phyloP scores from a whole-genome alignment of 345 rosid species.

The Brassica carinata region DNA sequence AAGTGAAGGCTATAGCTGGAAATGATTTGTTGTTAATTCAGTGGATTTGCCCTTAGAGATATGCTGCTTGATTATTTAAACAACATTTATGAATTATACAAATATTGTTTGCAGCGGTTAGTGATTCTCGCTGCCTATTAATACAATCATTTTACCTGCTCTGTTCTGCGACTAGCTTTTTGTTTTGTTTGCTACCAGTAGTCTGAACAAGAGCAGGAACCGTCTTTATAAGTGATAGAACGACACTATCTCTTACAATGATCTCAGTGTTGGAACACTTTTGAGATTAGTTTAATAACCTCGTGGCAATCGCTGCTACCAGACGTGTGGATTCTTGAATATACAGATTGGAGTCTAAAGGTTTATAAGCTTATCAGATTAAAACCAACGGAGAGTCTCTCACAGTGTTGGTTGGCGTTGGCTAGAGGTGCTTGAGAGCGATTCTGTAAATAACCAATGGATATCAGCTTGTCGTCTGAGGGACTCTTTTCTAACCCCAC shows the following conservation, averaged over 20 bases:
- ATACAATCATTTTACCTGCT: neutral
- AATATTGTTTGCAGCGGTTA: slow-evolving; percentile 22
- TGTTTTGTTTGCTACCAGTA: slow-evolving; percentile 53
- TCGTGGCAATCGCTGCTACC: slow-evolving; percentile 65
- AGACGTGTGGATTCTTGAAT: slow-evolving; percentile 78
- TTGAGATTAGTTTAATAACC: slow-evolving; percentile 69
- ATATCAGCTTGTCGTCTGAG: slow-evolving; percentile 49
- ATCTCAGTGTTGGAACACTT: slow-evolving; percentile 61
- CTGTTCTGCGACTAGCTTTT: neutral
- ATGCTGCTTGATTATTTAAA: slow-evolving; percentile 18
- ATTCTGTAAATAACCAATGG: slow-evolving; percentile 55
- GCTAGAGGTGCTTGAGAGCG: slow-evolving; percentile 59
- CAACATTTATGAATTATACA: slow-evolving; percentile 23
- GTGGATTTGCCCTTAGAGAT: slow-evolving; percentile 7
- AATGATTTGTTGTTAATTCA: slow-evolving; percentile 28
- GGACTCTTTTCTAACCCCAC: slow-evolving; percentile 60
- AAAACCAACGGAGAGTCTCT: slow-evolving; percentile 74
- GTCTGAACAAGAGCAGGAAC: slow-evolving; percentile 74
- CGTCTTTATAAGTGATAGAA: slow-evolving; percentile 77
- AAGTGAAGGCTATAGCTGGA: slow-evolving; percentile 12
- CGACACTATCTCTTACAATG: slow-evolving; percentile 68
- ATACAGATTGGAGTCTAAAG: slow-evolving; percentile 61
- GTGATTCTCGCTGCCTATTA: slow-evolving; percentile 1
- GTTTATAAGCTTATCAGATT: slow-evolving; percentile 64
- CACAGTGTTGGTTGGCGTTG: slow-evolving; percentile 54